Evolutionary conservation across 2,329 filamentous ascomycete genomes (phyloP), one percentile per base, ranked within the genome.

Genomic region (Alternaria viburni): DNA sequence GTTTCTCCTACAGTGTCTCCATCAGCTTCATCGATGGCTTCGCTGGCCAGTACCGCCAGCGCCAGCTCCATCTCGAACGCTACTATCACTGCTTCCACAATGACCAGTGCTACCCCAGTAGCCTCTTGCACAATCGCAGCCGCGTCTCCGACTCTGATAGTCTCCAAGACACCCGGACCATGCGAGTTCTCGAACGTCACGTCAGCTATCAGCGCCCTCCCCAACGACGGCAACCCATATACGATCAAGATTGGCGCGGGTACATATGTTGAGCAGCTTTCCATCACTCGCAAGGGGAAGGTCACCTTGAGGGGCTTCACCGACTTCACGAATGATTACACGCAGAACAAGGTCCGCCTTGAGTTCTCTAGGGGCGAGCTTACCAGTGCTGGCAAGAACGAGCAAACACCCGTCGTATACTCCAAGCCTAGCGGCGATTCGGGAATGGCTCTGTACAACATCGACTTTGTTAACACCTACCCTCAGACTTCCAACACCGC

Each of bases 321-420:
- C 0, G 67, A 74, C 2, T 72, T 69, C 15, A 65, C 73, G 9
- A 71, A 68, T 50, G 79, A 78, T 54, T 82, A 80, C 49, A 72
- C 76, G 8, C 67, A 78, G 41, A 83, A 83, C 50, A 63, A 78
- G 43, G 81, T 83, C 10, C 79, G 69, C 5, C 73, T 83, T 13
- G 72, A 80, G 57, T 80, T 79, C 61, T 75, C 72, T 10, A 74
- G 77, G 30, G 81, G 81, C 32, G 74, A 74, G n/a, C 64, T 80
- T 47, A 84, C 83, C 2, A 81, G 78, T 41, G 75, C 76, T 2
- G 76, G 76, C 8, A 70, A 81, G 26, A 74, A 84, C 52, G 83
- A 85, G 60, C 67, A 76, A 46, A 85, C 83, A 0, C 82, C 83
- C 0, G 76, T 84, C 10, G 76, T 85, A 46, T 80, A 83, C 65